Percentiles rank a stretch among this genome's conserved stretches.
Conservation (phyloP, 345 rosid species). For the Clausena lansium region DNA sequence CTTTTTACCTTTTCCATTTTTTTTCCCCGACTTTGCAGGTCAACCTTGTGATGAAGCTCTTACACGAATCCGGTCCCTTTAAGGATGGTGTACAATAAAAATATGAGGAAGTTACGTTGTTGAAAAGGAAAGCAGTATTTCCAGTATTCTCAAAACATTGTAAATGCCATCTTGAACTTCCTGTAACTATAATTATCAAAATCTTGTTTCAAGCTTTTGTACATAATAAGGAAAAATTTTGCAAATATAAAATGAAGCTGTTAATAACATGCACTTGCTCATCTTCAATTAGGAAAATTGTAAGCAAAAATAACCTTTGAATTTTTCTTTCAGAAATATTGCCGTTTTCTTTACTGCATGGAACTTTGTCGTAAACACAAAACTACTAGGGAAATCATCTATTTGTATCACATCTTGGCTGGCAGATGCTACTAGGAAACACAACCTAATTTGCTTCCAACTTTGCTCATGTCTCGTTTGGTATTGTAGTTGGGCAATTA, state of each 20-base stretch:
- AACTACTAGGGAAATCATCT: no score
- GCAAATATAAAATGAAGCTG: not conserved
- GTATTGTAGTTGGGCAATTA: rapidly evolving
- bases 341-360: no score
- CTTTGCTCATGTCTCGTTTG: no score
- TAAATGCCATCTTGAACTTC: not conserved
- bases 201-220: not conserved
- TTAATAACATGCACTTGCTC: no score
- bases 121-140: not conserved
- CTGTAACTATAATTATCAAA: not conserved
- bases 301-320: no score
- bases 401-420: rapidly evolving
- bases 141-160: not conserved
- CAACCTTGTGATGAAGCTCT: constrained; percentile 58
- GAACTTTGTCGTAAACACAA: no score
- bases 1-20: not conserved
- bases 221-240: not conserved
- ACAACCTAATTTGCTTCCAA: no score
- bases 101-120: not conserved
- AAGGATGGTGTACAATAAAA: constrained; percentile 55
- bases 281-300: no score
- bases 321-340: no score
- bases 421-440: no score
- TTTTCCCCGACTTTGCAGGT: constrained; percentile 42
- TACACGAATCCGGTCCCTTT: constrained; percentile 77